Percentiles rank a stretch among this genome's conserved stretches.
Evolutionary conservation across 441 rosid genomes (phyloP).

Genomic region (Monsonia emarginata): DNA sequence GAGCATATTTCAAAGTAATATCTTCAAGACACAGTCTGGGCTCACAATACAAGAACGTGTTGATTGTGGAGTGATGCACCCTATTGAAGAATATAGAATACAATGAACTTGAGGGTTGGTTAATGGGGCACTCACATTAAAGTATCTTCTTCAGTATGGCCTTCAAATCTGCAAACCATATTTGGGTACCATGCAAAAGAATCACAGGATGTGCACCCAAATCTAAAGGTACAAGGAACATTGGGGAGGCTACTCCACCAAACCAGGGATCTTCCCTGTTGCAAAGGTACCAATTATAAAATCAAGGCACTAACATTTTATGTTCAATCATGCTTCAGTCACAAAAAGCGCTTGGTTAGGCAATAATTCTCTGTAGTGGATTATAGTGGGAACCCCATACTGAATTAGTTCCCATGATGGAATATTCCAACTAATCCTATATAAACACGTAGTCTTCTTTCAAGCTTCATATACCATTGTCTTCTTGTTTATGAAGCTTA

Average conservation of each 20-base stretch:
- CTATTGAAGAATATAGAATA: background rate
- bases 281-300: background rate
- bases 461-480: background rate
- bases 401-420: background rate
- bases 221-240: background rate
- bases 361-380: background rate
- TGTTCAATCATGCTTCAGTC: background rate
- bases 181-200: background rate
- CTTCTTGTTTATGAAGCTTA: background rate
- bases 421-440: background rate
- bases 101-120: background rate
- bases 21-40: background rate
- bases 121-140: background rate
- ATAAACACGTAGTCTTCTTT: background rate
- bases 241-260: conserved; percentile 15
- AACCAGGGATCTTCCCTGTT: background rate
- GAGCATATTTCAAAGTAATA: background rate
- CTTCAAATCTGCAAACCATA: background rate
- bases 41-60: background rate
- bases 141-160: background rate
- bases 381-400: background rate
- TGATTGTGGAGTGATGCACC: background rate
- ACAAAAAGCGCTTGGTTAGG: background rate
- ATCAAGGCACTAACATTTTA: background rate
- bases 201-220: background rate